Percentiles rank a stretch among this genome's conserved stretches.
phyloP scores from a whole-genome alignment of 768 basidiomycete genomes.

The Cystofilobasidium ferigula region DNA sequence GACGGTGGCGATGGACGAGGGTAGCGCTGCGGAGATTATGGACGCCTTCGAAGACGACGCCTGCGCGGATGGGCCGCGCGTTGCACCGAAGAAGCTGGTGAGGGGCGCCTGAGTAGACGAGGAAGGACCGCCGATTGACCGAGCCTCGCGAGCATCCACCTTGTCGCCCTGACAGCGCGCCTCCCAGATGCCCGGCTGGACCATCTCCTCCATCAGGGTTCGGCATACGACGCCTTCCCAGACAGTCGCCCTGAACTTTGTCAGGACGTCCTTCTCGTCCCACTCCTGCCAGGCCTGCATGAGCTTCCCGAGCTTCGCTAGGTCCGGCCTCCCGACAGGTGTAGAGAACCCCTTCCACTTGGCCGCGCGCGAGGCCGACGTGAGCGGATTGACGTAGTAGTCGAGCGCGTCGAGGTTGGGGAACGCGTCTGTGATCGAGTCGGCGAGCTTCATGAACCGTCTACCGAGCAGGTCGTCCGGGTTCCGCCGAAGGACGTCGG shows the following conservation, averaged over 20 bases:
- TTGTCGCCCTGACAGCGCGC: not conserved
- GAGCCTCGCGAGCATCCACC: not conserved
- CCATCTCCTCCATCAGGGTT: constrained; percentile 7
- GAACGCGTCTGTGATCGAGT: constrained; percentile 51
- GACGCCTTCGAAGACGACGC: no score
- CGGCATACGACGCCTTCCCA: constrained; percentile 15
- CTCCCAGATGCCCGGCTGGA: constrained; percentile 5
- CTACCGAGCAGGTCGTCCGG: constrained; percentile 47
- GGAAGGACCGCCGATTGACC: not conserved
- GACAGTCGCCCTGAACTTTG: not conserved
- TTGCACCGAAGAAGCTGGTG: not conserved
- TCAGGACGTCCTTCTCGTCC: constrained; percentile 5
- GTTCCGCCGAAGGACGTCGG: constrained; percentile 40
- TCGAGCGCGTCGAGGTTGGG: constrained; percentile 62
- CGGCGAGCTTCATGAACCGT: constrained; percentile 57
- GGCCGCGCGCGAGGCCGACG: constrained; percentile 36
- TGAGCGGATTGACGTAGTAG: constrained; percentile 68
- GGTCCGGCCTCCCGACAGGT: not conserved
- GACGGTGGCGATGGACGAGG: no score
- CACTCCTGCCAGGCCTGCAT: constrained; percentile 4
- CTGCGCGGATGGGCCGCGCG: not conserved
- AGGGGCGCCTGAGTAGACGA: not conserved
- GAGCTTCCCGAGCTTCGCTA: not conserved
- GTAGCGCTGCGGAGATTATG: not conserved
- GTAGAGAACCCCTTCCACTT: not conserved